Evolutionary conservation across 2,329 filamentous ascomycete genomes (phyloP), one percentile per base, ranked within the genome.

Genomic region (Sporothrix pallida): DNA sequence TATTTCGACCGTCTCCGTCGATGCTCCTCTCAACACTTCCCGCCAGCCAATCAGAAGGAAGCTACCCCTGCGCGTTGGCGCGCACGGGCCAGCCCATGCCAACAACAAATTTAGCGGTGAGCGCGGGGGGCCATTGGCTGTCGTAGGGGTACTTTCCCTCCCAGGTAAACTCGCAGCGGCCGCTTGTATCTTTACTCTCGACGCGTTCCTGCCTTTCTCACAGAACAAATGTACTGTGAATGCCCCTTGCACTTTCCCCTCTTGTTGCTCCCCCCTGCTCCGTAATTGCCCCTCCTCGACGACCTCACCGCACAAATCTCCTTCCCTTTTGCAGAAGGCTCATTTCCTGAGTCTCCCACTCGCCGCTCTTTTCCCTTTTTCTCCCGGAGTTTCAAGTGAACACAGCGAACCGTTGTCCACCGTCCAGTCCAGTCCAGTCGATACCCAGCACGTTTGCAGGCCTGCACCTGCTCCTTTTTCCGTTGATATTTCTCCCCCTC

Each of bases 271-370:
- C 50, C 52, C 13, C 56, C 42, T 60, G 37, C 23, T 52, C 50
- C 54, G 17, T 65, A 71, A n/a, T 44, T 73, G 71, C 70, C 75
- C 75, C 75, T 72, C 72, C 72, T 65, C 50, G 31, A 46, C 60
- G 12, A 71, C 54, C 65, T 75, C 75, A 76, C 75, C 75, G 75
- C 75, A 76, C 74, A 74, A 74, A 71, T 72, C n/a, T 65, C 60
- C 48, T 67, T 15, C 5, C 54, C 44, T 54, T 60, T 52, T 71
- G n/a, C 69, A 68, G 67, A 44, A 37, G 13, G 17, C 48, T 69
- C 67, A 68, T 60, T 62, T 62, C 46, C 65, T 63, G n/a, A 2
- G 23, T 63, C 46, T 26, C 42, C 54, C 20, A 37, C 42, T 42
- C 50, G 65, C 50, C 50, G 26, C 6, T 58, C 44, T 52, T 31